Base-by-base conservation (phyloP, 768 basidiomycete genomes). In the Russula virescens region DNA sequence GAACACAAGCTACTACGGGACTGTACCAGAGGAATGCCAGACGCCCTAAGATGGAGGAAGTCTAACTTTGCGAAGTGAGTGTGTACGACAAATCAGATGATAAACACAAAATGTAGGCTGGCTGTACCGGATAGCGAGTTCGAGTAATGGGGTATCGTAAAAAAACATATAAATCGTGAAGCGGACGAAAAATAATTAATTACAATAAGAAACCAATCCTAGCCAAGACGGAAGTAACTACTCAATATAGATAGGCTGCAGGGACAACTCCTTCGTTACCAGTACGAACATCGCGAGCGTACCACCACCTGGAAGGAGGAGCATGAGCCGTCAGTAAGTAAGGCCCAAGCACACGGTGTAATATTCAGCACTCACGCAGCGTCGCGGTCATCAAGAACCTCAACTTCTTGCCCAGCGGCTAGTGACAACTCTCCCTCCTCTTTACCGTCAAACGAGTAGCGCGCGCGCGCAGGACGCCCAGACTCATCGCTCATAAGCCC, bases 251-350 rank as follows among this genome's bases (percentile, higher is more conserved):
- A 80, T 95, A 98, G 61, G 91, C 85, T 46, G 92, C 89, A 10
- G 94, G 94, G 54, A 97, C 90, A 35, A 95, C 89, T 14, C 94
- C 94, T 75, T 95, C 91, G 53, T 79, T 82, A 10, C 93, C 90
- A 51, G 87, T 86, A 55, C 82, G 81, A 23, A 83, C 76, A 73
- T 95, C 91, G 35, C 92, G 83, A 55, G 88, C 91, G 70, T 90
- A 95, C 94, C 94, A 97, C 94, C 94, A 98, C 50, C 94, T 94
- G 63, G 53, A 58, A n/a, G 55, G 59, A 62, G 13, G 23, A 35
- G 53, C 31, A 55, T 43, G 64, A n/a, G 72, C 38, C 26, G 48
- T 52, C 53, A 14, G 64, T 38, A 47, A 14, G 64, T 34, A 46
- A 49, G 53, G n/a, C 31, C 54, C 40, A 59, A 35, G 49, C n/a